phyloP scores from a whole-genome alignment of 345 rosid genomes.

The Brassica juncea region DNA sequence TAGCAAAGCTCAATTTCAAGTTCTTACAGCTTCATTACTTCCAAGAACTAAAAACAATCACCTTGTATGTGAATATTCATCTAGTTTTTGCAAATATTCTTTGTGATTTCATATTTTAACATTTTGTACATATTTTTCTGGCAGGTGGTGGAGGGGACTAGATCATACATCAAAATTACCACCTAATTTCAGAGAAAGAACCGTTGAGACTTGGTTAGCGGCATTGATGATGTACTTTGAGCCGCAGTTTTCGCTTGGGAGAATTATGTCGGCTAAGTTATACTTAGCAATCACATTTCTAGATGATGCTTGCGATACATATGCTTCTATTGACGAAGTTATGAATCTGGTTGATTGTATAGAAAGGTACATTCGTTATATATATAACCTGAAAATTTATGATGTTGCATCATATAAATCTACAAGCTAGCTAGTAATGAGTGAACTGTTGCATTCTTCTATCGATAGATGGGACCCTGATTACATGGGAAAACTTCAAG shows the following conservation, averaged over 20 bases:
- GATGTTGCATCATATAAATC: not conserved
- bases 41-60: conserved; percentile 26
- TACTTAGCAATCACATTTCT: not conserved
- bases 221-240: conserved; percentile 1
- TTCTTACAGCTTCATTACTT: conserved; percentile 14
- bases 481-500: conserved; percentile 22
- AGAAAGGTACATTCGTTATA: conserved; percentile 12
- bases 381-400: not conserved
- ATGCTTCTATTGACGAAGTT: conserved; percentile 17
- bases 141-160: conserved; percentile 27
- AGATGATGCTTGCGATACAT: conserved; percentile 23
- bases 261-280: conserved; percentile 27
- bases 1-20: conserved; percentile 25
- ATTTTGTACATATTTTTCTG: not conserved
- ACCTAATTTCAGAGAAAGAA: conserved; percentile 9
- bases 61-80: not conserved
- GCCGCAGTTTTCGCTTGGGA: conserved; percentile 25
- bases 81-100: not conserved
- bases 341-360: not conserved
- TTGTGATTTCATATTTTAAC: not conserved
- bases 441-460: not conserved
- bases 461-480: conserved; percentile 19
- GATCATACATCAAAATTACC: not conserved
- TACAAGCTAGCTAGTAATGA: not conserved
- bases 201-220: not conserved